Evolutionary conservation across 257 asterid genomes (phyloP).

Genomic region (Ilex aquifolium): DNA sequence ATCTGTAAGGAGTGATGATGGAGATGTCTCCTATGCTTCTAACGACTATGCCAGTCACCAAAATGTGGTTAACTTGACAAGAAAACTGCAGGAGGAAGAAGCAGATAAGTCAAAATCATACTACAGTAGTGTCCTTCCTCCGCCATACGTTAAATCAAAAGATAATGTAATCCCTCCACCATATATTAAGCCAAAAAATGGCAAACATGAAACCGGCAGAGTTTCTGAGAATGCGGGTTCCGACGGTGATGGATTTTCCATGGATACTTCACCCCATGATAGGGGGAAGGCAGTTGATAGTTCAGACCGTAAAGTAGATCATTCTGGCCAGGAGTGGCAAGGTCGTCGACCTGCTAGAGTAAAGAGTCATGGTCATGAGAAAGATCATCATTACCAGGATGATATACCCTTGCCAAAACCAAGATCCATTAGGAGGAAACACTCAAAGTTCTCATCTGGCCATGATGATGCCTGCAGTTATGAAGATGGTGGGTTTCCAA

Average conservation of each 20-base stretch:
- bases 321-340: slow-evolving; percentile 19
- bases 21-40: slow-evolving; percentile 19
- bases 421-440: slow-evolving; percentile 62
- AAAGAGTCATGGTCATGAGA: slow-evolving; percentile 20
- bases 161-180: slow-evolving; percentile 54
- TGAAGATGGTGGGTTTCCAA: slow-evolving; percentile 42
- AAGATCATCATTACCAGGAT: slow-evolving; percentile 32
- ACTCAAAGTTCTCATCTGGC: slow-evolving; percentile 48
- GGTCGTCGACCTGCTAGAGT: slow-evolving; percentile 18
- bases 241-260: slow-evolving; percentile 16
- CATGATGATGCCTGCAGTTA: slow-evolving; percentile 21
- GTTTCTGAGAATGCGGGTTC: slow-evolving; percentile 31
- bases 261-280: slow-evolving; percentile 15
- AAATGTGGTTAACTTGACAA: slow-evolving; percentile 16
- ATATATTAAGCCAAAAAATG: slow-evolving; percentile 52
- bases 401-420: slow-evolving; percentile 59
- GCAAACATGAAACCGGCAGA: slow-evolving; percentile 27
- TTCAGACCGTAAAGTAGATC: slow-evolving; percentile 22
- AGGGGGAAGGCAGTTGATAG: slow-evolving; percentile 13
- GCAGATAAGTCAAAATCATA: slow-evolving; percentile 33
- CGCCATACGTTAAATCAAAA: slow-evolving; percentile 66
- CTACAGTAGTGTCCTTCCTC: slow-evolving; percentile 43
- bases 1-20: slow-evolving; percentile 27
- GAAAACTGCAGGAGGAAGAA: slow-evolving; percentile 29
- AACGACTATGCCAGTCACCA: slow-evolving; percentile 15